A percentile compares a stretch with the other conserved stretches of the same genome.
Conservation (phyloP, 78 protist genomes). For the Dictyostelium citrinum region DNA sequence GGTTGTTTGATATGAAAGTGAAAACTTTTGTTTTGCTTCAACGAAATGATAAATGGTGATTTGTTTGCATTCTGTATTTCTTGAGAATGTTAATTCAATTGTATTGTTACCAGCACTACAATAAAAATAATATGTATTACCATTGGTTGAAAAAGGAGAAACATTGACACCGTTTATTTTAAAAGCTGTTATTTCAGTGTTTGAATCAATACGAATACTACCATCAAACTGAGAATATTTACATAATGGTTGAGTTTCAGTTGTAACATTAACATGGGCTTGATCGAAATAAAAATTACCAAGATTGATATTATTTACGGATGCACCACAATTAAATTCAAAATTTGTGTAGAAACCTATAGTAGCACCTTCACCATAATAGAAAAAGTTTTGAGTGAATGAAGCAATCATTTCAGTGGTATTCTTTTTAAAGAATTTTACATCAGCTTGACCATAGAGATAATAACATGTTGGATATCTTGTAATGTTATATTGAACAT, state of each 20-base stretch:
- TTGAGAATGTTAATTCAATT: not conserved
- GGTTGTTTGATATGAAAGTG: not conserved
- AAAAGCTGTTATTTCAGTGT: not conserved
- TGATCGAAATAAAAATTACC: not conserved
- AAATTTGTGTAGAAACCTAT: not conserved
- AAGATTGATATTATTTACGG: not conserved
- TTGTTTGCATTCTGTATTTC: not conserved
- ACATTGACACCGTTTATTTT: not conserved
- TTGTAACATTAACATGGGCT: not conserved
- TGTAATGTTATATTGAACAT: not conserved
- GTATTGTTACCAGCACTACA: not conserved
- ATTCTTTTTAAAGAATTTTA: not conserved
- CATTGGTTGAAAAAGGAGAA: not conserved
- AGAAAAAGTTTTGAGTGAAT: not conserved
- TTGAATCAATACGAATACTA: not conserved
- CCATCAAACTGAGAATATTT: not conserved
- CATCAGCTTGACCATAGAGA: not conserved
- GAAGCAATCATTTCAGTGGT: not conserved
- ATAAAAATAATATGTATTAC: not conserved
- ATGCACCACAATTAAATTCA: not conserved
- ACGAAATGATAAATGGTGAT: not conserved
- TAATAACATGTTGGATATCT: not conserved
- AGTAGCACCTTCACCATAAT: not conserved
- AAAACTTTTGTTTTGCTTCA: not conserved
- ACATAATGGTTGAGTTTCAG: not conserved